A percentile compares a stretch with the other conserved stretches of the same genome.
Conservation (phyloP, 352 stramenopile genomes). For the Phytophthora uliginosa region DNA sequence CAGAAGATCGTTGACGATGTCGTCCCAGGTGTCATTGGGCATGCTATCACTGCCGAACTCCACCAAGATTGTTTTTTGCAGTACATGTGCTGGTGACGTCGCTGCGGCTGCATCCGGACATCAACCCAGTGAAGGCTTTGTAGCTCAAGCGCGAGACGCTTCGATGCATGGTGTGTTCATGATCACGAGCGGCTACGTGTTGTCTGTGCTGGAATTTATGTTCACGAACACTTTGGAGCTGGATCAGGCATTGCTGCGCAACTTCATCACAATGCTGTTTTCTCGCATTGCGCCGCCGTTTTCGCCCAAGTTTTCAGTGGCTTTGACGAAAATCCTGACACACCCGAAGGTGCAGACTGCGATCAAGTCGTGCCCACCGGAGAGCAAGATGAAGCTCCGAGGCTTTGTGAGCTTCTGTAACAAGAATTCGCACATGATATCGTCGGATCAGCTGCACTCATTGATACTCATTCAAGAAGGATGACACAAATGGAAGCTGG, state of each 20-base stretch:
- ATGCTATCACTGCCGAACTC: too few species aligned
- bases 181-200: constrained; percentile 88
- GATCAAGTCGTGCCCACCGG: constrained; percentile 79
- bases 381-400: constrained; percentile 82
- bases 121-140: constrained; percentile 88
- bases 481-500: too few species aligned
- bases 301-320: constrained; percentile 80
- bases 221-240: constrained; percentile 83
- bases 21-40: too few species aligned
- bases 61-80: too few species aligned
- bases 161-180: constrained; percentile 91
- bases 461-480: constrained; percentile 61
- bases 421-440: constrained; percentile 68
- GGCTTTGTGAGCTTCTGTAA: constrained; percentile 78
- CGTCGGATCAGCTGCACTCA: constrained; percentile 74
- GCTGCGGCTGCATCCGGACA: constrained; percentile 75
- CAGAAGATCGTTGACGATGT: too few species aligned
- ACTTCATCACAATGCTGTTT: constrained; percentile 89
- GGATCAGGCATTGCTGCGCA: constrained; percentile 85
- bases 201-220: constrained; percentile 88
- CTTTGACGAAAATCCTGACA: constrained; percentile 77
- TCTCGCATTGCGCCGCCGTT: constrained; percentile 79
- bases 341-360: constrained; percentile 89
- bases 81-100: constrained; percentile 85
- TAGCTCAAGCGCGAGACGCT: constrained; percentile 88